Conservation (phyloP, 2,329 filamentous ascomycete species). For the Fusarium pseudocircinatum region DNA sequence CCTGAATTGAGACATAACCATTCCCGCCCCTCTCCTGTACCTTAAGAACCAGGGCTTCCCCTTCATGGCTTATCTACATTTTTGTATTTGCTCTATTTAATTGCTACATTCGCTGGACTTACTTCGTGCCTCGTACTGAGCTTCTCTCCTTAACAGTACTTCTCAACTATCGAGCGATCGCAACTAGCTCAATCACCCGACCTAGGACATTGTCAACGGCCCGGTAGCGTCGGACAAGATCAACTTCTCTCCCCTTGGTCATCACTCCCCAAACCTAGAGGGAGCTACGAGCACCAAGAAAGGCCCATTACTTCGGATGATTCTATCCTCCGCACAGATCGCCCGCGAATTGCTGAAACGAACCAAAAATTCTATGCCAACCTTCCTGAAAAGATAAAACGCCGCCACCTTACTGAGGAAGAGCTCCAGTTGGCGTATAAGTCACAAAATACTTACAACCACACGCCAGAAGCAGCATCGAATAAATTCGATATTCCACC, state of each 20-base stretch:
- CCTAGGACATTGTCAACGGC: constrained; percentile 16
- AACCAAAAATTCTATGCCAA: constrained; percentile 75
- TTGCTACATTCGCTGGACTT: neutral
- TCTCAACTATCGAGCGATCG: constrained; percentile 76
- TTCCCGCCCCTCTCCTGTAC: constrained; percentile 43
- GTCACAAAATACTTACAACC: constrained; percentile 35
- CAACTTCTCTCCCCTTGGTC: constrained; percentile 17
- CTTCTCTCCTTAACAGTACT: constrained; percentile 63
- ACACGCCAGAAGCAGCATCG: constrained; percentile 49
- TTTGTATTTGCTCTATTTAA: constrained; percentile 8
- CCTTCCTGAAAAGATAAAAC: constrained; percentile 77
- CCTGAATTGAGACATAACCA: constrained; percentile 53
- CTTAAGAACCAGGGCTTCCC: constrained; percentile 41
- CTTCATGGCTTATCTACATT: constrained; percentile 21
- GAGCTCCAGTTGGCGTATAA: constrained; percentile 69
- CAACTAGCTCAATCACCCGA: constrained; percentile 65
- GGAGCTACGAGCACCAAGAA: constrained; percentile 29
- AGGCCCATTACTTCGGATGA: constrained; percentile 32
- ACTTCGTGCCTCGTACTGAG: constrained; percentile 31
- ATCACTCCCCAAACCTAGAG: constrained; percentile 21
- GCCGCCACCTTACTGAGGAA: constrained; percentile 75
- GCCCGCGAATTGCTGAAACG: constrained; percentile 56
- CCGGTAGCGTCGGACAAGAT: constrained; percentile 35
- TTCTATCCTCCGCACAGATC: constrained; percentile 11
- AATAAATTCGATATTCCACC: constrained; percentile 38